Base-by-base conservation (phyloP, 768 basidiomycete species). In the Macrolepiota fuliginosa region DNA sequence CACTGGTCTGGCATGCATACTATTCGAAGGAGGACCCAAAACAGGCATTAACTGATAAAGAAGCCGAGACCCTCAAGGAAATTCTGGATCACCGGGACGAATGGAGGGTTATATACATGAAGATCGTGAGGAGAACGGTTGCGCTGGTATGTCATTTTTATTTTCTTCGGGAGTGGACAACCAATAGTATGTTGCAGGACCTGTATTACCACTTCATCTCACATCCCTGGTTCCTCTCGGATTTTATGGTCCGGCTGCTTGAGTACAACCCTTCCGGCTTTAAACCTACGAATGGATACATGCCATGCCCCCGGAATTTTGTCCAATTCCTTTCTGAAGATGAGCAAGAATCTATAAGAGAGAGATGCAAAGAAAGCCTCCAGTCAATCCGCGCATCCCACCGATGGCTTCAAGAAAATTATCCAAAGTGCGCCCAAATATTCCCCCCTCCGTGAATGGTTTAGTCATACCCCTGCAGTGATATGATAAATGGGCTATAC, bases 181-280 rank as follows among this genome's bases (percentile, higher is more conserved):
- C 19, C 32, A 22, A 61, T 36, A 13, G 4, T 2, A 36, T 9
- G 6, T 10, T 7, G 17, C 24, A 61, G 60, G 60, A 61, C 37
- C 24, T 61, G 46, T 55, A 61, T 19, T 54, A 45, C 12, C 32
- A 47, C 6, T 61, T 39, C 25, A n/a, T 50, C 22, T 54, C 60
- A n/a, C 47, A 49, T 19, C 45, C 53, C 22, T 61, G 60, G 22
- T 74, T 72, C 17, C 67, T 76, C 56, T 62, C 71, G 5, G 70
- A 75, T 36, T 76, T 77, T 58, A 72, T 75, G 67, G 60, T 75
- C 40, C 73, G 73, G 6, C 77, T 78, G 63, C 74, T 79, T 47
- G 74, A 79, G 65, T 81, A 81, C 65, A 74, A 77, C 56, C 76
- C 10, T 67, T 70, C 49, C 63, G 75, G 15, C 2, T 56, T 42